Evolutionary conservation across 176 grass and related monocot species (phyloP), one percentile per base, ranked within the genome.

Genomic region (Juncus inflexus): DNA sequence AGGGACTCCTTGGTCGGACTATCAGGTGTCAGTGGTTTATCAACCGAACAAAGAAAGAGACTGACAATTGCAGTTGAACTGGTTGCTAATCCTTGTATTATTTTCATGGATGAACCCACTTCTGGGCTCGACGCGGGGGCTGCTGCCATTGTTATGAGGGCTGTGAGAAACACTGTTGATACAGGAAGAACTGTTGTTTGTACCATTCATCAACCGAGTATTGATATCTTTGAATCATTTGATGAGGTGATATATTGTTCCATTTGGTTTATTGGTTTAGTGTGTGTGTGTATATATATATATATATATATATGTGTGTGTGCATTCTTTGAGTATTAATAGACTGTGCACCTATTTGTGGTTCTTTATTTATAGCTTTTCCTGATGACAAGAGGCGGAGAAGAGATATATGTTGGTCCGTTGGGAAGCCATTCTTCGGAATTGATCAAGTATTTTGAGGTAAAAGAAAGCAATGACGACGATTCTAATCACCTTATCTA

Each of bases 81-180:
- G 70, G 90, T 95, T 35, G 86, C 90, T 28, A 95, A 90, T 70
- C 90, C 90, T 12, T 95, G 86, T 0, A 95, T 95, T 43, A 84
- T 95, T 76, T 95, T 95, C 65, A 95, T 95, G 90, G 90, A 95
- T 79, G 90, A 95, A 66, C 90, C 90, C 40, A 95, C 90, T 58
- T 95, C 90, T 2, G 90, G 90, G 49, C 86, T 95, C 15, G 90
- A 95, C 67, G 90, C 90, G 43, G 74, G 90, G 40, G 90, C 90
- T 19, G 86, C 86, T 37, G 90, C 90, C 58, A 95, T 95, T 82
- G 90, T 95, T 40, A 95, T 95, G 90, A 90, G 90, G 54, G 81
- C 90, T 42, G 86, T 90, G 13, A 86, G 90, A 51, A 95, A 90
- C 45, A 95, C 90, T n/a, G 86, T 95, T 35, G 74, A 90, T 66